Evolutionary conservation across 2,329 filamentous ascomycete genomes (phyloP).

Genomic region (Stachybotrys chlorohalonatus): DNA sequence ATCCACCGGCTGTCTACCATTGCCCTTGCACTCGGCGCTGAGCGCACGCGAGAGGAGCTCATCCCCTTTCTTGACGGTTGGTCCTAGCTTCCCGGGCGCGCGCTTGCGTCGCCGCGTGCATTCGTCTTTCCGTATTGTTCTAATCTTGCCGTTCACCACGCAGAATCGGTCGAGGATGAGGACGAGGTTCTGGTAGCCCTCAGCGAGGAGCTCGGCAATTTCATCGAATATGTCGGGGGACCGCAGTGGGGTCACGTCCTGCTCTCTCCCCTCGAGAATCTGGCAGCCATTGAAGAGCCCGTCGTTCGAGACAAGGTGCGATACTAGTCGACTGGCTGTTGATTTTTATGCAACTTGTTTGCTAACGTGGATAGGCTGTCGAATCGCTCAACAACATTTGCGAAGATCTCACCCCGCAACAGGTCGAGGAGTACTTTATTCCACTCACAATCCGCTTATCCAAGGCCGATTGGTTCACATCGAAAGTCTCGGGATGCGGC

Average conservation of each 20-base stretch:
- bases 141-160: constrained; percentile 8
- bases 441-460: constrained; percentile 91
- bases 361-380: constrained; percentile 58
- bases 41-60: constrained; percentile 95
- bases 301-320: constrained; percentile 92
- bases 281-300: constrained; percentile 96
- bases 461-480: constrained; percentile 99
- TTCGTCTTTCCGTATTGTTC: constrained; percentile 2
- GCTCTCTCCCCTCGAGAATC: constrained; percentile 91
- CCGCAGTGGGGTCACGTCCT: constrained; percentile 92
- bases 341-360: not conserved
- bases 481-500: constrained; percentile 95
- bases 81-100: constrained; percentile 23
- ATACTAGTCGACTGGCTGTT: not conserved
- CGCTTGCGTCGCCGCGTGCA: constrained; percentile 5
- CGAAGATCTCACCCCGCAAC: constrained; percentile 77
- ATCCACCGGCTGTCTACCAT: constrained; percentile 98
- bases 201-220: constrained; percentile 92
- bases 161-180: constrained; percentile 98
- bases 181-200: constrained; percentile 96
- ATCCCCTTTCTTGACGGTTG: constrained; percentile 98
- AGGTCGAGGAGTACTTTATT: constrained; percentile 96
- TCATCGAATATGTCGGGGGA: constrained; percentile 96
- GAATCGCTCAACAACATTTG: constrained; percentile 99
- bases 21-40: constrained; percentile 87